phyloP scores from a whole-genome alignment of 192 early-diverging fungal genomes.

The Obelidium mucronatum region DNA sequence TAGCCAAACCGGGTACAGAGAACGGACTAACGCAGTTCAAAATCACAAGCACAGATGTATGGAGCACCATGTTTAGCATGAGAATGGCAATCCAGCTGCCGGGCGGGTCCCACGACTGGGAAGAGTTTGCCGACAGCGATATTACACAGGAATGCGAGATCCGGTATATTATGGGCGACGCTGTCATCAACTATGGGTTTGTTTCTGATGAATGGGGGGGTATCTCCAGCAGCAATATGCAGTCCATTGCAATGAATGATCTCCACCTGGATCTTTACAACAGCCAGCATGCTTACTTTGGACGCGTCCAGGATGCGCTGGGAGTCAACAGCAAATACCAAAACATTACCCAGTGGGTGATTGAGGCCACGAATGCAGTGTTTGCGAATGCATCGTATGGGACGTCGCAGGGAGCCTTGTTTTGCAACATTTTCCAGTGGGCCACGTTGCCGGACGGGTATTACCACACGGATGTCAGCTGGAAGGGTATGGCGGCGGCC shows the following conservation, averaged over 20 bases:
- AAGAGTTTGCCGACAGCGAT: not conserved
- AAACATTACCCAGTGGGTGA: slow-evolving; percentile 29
- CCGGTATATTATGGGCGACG: slow-evolving; percentile 21
- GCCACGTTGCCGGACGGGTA: slow-evolving; percentile 32
- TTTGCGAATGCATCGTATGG: slow-evolving; percentile 11
- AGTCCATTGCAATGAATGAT: not conserved
- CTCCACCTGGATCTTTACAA: not conserved
- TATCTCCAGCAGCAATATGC: slow-evolving; percentile 2
- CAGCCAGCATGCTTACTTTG: slow-evolving; percentile 2
- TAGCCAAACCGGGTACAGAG: not conserved
- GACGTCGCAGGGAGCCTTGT: slow-evolving; percentile 19
- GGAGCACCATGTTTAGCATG: slow-evolving; percentile 24
- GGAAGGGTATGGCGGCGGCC: slow-evolving; percentile 23
- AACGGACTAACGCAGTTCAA: slow-evolving; percentile 21
- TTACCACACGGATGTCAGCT: slow-evolving; percentile 11
- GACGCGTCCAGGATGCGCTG: slow-evolving; percentile 15
- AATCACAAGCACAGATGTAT: slow-evolving; percentile 1
- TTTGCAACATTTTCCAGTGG: slow-evolving; percentile 32
- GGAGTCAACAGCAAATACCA: slow-evolving; percentile 14
- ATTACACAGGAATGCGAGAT: slow-evolving; percentile 24
- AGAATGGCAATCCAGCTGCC: slow-evolving; percentile 5
- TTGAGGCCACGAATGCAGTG: slow-evolving; percentile 8
- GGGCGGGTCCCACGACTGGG: slow-evolving; percentile 9
- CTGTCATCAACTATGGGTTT: slow-evolving; percentile 24
- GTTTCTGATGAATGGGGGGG: slow-evolving; percentile 30